These are phyloP conservation scores for Crucihimalaya himalaica DNA, from an alignment of 345 rosid genomes.

Conservation along the genomic window DNA sequence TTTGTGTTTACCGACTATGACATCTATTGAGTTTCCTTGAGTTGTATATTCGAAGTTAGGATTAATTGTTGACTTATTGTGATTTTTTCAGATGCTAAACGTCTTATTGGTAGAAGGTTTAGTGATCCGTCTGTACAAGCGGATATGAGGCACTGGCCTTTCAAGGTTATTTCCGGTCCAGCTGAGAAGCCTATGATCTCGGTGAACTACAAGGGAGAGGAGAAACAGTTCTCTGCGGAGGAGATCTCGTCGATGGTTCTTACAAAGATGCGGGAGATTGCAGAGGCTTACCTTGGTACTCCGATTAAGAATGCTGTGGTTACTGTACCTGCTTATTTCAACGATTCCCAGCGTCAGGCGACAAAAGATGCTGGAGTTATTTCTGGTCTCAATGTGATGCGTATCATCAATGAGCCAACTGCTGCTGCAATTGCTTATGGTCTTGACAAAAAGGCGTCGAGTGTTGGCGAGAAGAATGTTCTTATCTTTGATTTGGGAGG, in stretches of 20 bases:
- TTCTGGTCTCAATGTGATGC: constrained; percentile 48
- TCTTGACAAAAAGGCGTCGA: constrained; percentile 45
- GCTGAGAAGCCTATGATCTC: constrained; percentile 48
- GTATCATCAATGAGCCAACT: constrained; percentile 49
- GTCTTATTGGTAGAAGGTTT: constrained; percentile 48
- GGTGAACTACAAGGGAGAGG: constrained; percentile 50
- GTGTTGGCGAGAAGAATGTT: constrained; percentile 65
- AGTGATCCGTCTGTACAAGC: constrained; percentile 46
- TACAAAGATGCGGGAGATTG: constrained; percentile 47
- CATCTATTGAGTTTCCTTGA: not conserved
- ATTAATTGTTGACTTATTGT: constrained; percentile 39
- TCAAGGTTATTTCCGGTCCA: constrained; percentile 45
- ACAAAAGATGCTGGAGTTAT: constrained; percentile 47
- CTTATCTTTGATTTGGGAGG: constrained; percentile 66
- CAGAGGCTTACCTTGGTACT: constrained; percentile 43
- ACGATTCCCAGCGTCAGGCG: constrained; percentile 54
- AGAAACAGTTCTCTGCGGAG: constrained; percentile 46
- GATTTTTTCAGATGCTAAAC: constrained; percentile 45
- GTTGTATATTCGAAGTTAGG: not conserved
- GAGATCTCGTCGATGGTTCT: constrained; percentile 50
- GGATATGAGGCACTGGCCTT: constrained; percentile 49
- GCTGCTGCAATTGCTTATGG: constrained; percentile 55
- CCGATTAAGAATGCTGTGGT: constrained; percentile 45
- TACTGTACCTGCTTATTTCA: constrained; percentile 50
- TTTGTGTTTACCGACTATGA: not conserved